A percentile compares a stretch with the other conserved stretches of the same genome.
Conservation (phyloP, 768 basidiomycete species). For the Phanerochaete sordida region DNA sequence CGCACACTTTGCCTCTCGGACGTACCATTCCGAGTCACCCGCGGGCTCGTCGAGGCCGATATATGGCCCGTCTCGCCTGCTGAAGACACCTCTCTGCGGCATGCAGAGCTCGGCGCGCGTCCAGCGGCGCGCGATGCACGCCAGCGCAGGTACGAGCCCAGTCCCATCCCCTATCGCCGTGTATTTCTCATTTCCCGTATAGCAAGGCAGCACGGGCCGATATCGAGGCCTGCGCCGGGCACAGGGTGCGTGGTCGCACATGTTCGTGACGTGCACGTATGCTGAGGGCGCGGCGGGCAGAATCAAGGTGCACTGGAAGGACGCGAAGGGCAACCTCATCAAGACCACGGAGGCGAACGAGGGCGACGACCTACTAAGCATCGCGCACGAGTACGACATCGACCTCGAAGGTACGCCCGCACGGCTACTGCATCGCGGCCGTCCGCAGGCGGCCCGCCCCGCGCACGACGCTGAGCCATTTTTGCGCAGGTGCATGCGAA, state of each 20-base stretch:
- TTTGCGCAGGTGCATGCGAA: slow-evolving; percentile 83
- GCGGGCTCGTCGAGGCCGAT: background rate
- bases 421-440: too few species aligned
- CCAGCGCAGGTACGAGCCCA: slow-evolving; percentile 1
- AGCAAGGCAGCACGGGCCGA: slow-evolving; percentile 41
- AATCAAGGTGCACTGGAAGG: slow-evolving; percentile 87
- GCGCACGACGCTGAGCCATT: background rate
- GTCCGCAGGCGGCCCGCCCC: background rate
- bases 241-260: slow-evolving; percentile 51
- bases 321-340: slow-evolving; percentile 77
- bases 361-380: slow-evolving; percentile 86
- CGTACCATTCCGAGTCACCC: background rate
- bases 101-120: background rate
- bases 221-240: slow-evolving; percentile 62
- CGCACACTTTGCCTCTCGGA: background rate
- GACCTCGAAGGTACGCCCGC: slow-evolving; percentile 83
- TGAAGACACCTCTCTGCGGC: background rate
- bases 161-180: background rate
- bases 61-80: background rate
- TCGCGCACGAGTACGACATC: slow-evolving; percentile 94
- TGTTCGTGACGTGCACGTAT: background rate
- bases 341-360: slow-evolving; percentile 91
- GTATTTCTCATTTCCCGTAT: background rate
- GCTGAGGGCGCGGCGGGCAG: slow-evolving; percentile 35
- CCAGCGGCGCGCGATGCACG: background rate